Conservation (phyloP, 2,329 filamentous ascomycete genomes). For the Fusarium nelsonii region DNA sequence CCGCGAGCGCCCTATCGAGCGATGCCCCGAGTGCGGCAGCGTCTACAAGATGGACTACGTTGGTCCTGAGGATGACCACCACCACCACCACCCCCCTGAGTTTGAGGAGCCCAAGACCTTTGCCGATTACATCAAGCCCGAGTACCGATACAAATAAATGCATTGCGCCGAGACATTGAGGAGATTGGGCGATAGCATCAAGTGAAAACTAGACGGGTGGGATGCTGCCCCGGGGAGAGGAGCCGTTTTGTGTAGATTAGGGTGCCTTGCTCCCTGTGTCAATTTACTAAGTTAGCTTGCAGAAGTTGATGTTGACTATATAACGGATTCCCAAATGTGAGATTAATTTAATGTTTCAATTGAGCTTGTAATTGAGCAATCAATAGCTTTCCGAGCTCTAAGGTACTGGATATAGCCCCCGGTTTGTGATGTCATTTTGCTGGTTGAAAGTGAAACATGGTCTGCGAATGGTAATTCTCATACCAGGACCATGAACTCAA, state of each 20-base stretch:
- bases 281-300: conserved; percentile 52
- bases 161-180: conserved; percentile 38
- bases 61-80: conserved; percentile 81
- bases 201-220: conserved; percentile 44
- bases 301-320: conserved; percentile 47
- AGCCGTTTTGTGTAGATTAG: conserved; percentile 58
- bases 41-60: conserved; percentile 99
- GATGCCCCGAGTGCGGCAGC: conserved; percentile 96
- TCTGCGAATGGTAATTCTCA: neutral
- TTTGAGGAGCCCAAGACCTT: conserved; percentile 94
- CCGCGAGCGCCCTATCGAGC: conserved; percentile 90
- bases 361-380: neutral
- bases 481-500: neutral
- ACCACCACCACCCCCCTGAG: conserved; percentile 71
- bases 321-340: conserved; percentile 9
- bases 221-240: conserved; percentile 43
- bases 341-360: conserved; percentile 5
- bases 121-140: conserved; percentile 93
- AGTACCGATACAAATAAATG: conserved; percentile 81
- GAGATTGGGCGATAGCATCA: conserved; percentile 41
- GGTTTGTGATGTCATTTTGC: conserved; percentile 37
- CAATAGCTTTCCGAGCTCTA: neutral
- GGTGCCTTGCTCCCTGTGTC: conserved; percentile 53
- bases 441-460: conserved; percentile 8
- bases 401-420: neutral